A percentile compares a stretch with the other conserved stretches of the same genome.
These are phyloP conservation scores for Niveomyces coronatus DNA, from an alignment of 2,329 filamentous ascomycete genomes.

Conservation along the genomic window DNA sequence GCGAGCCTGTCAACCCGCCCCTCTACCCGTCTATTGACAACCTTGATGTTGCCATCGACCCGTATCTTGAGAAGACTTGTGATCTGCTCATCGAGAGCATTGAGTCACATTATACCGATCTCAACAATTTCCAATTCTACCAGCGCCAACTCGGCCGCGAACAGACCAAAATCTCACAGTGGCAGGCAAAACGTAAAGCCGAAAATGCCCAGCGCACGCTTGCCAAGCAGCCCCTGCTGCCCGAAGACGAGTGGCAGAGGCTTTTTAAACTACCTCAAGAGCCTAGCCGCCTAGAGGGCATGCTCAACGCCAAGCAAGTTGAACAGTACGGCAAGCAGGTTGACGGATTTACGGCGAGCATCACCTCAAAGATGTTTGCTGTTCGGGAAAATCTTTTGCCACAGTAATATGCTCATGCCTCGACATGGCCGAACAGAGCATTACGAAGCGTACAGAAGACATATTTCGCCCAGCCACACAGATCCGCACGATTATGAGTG, in stretches of 20 bases:
- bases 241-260: slow-evolving; percentile 96
- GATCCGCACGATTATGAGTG: too few relatives aligned
- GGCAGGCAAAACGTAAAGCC: slow-evolving; percentile 93
- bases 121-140: slow-evolving; percentile 98
- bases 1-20: slow-evolving; percentile 50
- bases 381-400: slow-evolving; percentile 63
- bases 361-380: slow-evolving; percentile 96
- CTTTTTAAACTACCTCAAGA: slow-evolving; percentile 97
- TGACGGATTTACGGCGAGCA: slow-evolving; percentile 85
- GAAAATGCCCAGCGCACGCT: slow-evolving; percentile 80
- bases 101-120: slow-evolving; percentile 94
- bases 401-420: slow-evolving; percentile 31
- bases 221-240: slow-evolving; percentile 79
- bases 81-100: slow-evolving; percentile 94
- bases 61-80: slow-evolving; percentile 96
- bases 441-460: too few relatives aligned
- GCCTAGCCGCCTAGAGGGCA: slow-evolving; percentile 82
- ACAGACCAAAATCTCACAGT: slow-evolving; percentile 91
- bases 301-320: slow-evolving; percentile 91
- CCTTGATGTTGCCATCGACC: slow-evolving; percentile 88
- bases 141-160: slow-evolving; percentile 87
- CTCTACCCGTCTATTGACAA: slow-evolving; percentile 83
- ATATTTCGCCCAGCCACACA: too few relatives aligned
- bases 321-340: slow-evolving; percentile 98
- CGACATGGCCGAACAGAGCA: neutral